phyloP scores from a whole-genome alignment of 225 moss, liverwort and hornwort species.

The Neckera pumila region DNA sequence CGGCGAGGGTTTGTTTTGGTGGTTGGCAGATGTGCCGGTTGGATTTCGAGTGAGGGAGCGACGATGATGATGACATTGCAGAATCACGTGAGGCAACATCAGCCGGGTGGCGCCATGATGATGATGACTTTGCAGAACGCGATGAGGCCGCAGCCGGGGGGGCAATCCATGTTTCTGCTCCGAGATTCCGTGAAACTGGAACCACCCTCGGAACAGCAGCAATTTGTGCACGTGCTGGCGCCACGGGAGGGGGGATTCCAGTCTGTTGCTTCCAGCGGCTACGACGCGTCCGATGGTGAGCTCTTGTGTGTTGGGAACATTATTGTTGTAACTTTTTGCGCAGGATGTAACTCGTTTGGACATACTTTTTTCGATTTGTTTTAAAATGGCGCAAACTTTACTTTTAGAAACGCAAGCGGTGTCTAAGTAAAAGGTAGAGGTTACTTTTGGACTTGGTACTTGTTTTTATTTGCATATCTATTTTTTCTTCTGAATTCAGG shows the following conservation, averaged over 20 bases:
- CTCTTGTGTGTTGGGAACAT: background rate
- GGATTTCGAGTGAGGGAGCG: background rate
- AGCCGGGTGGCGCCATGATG: constrained; percentile 55
- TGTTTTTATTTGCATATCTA: background rate
- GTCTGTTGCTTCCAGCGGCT: constrained; percentile 3
- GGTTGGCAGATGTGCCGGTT: background rate
- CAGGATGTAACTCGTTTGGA: background rate
- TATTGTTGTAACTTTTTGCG: background rate
- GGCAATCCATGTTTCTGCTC: constrained; percentile 36
- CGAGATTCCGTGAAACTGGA: constrained; percentile 58
- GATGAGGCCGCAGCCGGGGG: constrained; percentile 63
- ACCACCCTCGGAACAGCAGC: constrained; percentile 46
- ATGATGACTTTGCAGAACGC: constrained; percentile 79
- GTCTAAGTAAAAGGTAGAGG: background rate
- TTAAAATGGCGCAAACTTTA: background rate
- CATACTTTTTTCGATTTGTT: background rate
- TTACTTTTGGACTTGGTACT: background rate
- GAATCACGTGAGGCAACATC: constrained; percentile 35
- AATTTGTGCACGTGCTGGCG: constrained; percentile 17
- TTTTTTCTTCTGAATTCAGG: background rate
- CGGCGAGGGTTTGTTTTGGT: background rate
- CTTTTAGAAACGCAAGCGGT: background rate
- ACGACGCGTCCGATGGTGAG: constrained; percentile 27
- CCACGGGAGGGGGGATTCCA: constrained; percentile 15
- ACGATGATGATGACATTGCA: constrained; percentile 54